Conservation (phyloP, 345 rosid species). For the Bruguiera parviflora region DNA sequence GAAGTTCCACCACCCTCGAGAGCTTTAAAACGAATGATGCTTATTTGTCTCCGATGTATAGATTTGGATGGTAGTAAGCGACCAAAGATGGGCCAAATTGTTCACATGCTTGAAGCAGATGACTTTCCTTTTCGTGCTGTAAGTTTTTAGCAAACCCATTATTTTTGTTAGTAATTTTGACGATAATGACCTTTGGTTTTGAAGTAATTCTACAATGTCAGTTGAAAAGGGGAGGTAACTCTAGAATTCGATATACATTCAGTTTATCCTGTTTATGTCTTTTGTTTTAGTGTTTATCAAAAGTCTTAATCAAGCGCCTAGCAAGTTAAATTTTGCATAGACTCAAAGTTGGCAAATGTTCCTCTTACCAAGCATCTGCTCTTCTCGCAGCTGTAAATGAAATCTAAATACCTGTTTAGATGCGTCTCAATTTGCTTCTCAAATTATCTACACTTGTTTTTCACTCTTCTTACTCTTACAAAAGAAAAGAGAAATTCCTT, state of each 20-base stretch:
- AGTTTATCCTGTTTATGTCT: too few species aligned
- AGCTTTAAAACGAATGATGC: constrained; percentile 66
- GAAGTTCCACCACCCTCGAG: constrained; percentile 60
- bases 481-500: too few species aligned
- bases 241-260: neutral
- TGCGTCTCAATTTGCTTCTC: neutral
- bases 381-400: too few species aligned
- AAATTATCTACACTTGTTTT: neutral
- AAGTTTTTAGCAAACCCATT: constrained; percentile 23
- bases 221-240: neutral
- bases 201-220: neutral
- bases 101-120: constrained; percentile 96
- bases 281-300: too few species aligned
- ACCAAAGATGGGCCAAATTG: constrained; percentile 96
- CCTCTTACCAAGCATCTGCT: neutral
- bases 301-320: too few species aligned
- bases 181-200: neutral
- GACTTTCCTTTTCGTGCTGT: constrained; percentile 85
- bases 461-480: neutral
- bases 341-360: neutral
- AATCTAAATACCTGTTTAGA: too few species aligned
- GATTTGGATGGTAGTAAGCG: constrained; percentile 80
- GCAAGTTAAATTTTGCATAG: neutral
- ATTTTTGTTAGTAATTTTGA: neutral
- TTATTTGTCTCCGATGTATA: constrained; percentile 88